Conservation (phyloP, 2,329 filamentous ascomycete genomes). For the Simplicillium sp. region DNA sequence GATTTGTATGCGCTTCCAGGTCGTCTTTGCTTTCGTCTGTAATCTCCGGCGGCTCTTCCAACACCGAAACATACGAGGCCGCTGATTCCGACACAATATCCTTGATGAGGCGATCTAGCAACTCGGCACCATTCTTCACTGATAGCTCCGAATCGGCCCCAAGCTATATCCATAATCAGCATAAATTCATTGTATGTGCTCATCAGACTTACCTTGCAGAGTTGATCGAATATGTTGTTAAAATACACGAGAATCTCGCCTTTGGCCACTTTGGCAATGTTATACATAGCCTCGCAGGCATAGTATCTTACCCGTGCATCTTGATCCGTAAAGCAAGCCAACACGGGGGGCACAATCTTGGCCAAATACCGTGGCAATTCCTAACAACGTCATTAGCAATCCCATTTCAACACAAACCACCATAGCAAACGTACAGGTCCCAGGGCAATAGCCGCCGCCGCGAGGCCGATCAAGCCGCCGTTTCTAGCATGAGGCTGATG, state of each 20-base stretch:
- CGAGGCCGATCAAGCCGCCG: constrained; percentile 89
- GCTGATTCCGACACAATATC: constrained; percentile 95
- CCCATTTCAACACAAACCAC: neutral
- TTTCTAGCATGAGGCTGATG: constrained; percentile 95
- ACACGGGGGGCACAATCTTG: constrained; percentile 89
- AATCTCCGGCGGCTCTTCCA: constrained; percentile 49
- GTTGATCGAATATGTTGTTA: constrained; percentile 94
- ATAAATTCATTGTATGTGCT: neutral
- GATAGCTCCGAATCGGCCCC: constrained; percentile 93
- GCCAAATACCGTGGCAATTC: constrained; percentile 87
- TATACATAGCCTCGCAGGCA: constrained; percentile 99
- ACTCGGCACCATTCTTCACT: constrained; percentile 94
- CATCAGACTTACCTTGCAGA: constrained; percentile 66
- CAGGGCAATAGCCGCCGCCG: constrained; percentile 89
- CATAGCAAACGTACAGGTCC: constrained; percentile 65
- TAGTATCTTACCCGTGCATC: constrained; percentile 97
- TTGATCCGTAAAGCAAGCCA: constrained; percentile 96
- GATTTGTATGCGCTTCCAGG: constrained; percentile 33
- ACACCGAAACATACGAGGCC: constrained; percentile 83
- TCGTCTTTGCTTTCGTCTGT: constrained; percentile 35
- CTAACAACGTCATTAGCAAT: constrained; percentile 39
- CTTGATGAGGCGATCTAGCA: constrained; percentile 89
- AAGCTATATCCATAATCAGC: constrained; percentile 43
- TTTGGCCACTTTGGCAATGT: constrained; percentile 98
- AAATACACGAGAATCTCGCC: constrained; percentile 96